Percentiles rank a stretch among this genome's conserved stretches.
These are phyloP conservation scores for Vitis rupestris DNA, from an alignment of 164 flowering plant species.

Conservation along the genomic window DNA sequence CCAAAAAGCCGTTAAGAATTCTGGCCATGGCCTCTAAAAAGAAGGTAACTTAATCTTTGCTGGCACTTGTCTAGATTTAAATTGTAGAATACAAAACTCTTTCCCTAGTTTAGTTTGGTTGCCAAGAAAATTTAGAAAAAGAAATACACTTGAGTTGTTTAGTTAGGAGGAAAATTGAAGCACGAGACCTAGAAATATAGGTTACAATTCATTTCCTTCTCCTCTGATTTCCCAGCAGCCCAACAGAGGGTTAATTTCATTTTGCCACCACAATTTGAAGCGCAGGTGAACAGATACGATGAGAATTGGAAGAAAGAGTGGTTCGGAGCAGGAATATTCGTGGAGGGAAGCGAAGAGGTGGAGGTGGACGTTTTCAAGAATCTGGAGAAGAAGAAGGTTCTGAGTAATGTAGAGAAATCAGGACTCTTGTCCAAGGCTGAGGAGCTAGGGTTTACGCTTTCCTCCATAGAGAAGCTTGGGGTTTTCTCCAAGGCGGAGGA, in stretches of 20 bases:
- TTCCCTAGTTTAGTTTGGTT: background rate
- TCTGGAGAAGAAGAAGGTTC: slow-evolving; percentile 71
- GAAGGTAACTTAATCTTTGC: slow-evolving; percentile 33
- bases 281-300: slow-evolving; percentile 85
- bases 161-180: background rate
- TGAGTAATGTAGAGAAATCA: slow-evolving; percentile 81
- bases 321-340: slow-evolving; percentile 88
- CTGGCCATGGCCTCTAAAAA: slow-evolving; percentile 62
- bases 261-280: background rate
- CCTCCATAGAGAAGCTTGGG: slow-evolving; percentile 85
- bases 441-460: slow-evolving; percentile 71
- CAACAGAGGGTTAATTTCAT: background rate
- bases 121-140: background rate
- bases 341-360: slow-evolving; percentile 69
- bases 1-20: slow-evolving; percentile 31
- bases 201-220: background rate
- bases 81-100: background rate
- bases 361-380: slow-evolving; percentile 86
- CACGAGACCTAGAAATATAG: too few relatives aligned
- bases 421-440: slow-evolving; percentile 86
- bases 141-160: background rate
- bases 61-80: background rate
- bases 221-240: background rate
- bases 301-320: slow-evolving; percentile 73
- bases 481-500: slow-evolving; percentile 87